Base-by-base conservation (phyloP, 192 early-diverging fungal genomes). In the Dissophora globulifera region DNA sequence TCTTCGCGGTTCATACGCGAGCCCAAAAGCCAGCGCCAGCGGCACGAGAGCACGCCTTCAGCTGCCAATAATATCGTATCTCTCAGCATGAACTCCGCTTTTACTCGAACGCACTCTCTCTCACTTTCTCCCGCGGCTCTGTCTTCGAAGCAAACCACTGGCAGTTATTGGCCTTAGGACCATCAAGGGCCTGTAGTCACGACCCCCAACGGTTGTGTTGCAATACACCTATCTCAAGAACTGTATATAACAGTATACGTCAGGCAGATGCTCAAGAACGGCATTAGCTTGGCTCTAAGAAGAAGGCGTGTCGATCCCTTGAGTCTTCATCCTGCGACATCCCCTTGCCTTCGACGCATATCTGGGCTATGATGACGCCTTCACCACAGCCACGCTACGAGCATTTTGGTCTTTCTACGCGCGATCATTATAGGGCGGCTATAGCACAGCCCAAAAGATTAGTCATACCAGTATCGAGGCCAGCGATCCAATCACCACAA, bases 1-100 rank as follows among this genome's bases (percentile, higher is more conserved):
- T 54, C 63, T 23, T 57, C 69, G 0, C 40, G 72, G 25, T 76
- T 76, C 72, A 27, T 76, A 27, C 72, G 71, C 27, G 51, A 51
- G n/a, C 69, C 59, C 27, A 54, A 69, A 41, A 49, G 30, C 0
- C 50, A 64, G 15, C 60, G 67, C 15, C 72, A 76, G n/a, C 53
- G 72, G 30, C 57, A 60, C 22, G 72, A 67, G 10, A 76, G 72
- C 41, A 41, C 62, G 52, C 72, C 72, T 12, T 35, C 11, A 26
- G 19, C 31, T 19, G 0, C 27, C 41, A 58, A 64, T 3, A 57
- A 75, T 12, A 29, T 47, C 6, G 47, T 56, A 50, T 32, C 42
- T 8, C 25, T 29, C 6, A 41, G 43, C 7, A 22, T 22, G 26
- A 50, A 50, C 9, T 20, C 33, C 10, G 17, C 38, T 25, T 35